A percentile compares a stretch with the other conserved stretches of the same genome.
phyloP scores from a whole-genome alignment of 345 rosid species.

The Ricinus communis region DNA sequence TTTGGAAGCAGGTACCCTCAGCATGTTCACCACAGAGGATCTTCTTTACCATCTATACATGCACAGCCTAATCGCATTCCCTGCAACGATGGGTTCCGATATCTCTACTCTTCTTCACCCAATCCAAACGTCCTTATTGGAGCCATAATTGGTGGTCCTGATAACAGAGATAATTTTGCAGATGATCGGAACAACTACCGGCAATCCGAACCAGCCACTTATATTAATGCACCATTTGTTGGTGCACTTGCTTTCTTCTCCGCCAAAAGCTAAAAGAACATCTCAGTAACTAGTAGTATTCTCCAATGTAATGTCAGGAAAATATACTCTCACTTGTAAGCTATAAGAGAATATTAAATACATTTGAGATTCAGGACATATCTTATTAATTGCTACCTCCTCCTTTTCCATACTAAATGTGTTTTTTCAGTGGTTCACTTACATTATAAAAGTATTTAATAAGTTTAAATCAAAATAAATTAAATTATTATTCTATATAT shows the following conservation, averaged over 20 bases:
- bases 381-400: no score
- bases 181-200: constrained; percentile 74
- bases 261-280: constrained; percentile 16
- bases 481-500: no score
- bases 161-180: constrained; percentile 62
- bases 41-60: constrained; percentile 71
- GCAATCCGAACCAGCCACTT: constrained; percentile 95
- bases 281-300: no score
- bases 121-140: constrained; percentile 88
- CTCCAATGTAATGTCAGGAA: no score
- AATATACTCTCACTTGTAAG: no score
- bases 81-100: constrained; percentile 67
- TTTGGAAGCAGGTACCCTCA: constrained; percentile 72
- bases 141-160: constrained; percentile 92
- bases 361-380: no score
- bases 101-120: constrained; percentile 64
- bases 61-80: constrained; percentile 68
- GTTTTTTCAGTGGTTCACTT: no score
- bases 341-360: no score
- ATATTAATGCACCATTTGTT: constrained; percentile 89
- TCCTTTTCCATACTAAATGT: no score
- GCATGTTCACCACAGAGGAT: constrained; percentile 85
- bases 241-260: constrained; percentile 81
- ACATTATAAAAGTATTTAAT: no score
- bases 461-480: no score